A percentile compares a stretch with the other conserved stretches of the same genome.
phyloP scores from a whole-genome alignment of 352 stramenopile species.

The Pythium oligandrum region DNA sequence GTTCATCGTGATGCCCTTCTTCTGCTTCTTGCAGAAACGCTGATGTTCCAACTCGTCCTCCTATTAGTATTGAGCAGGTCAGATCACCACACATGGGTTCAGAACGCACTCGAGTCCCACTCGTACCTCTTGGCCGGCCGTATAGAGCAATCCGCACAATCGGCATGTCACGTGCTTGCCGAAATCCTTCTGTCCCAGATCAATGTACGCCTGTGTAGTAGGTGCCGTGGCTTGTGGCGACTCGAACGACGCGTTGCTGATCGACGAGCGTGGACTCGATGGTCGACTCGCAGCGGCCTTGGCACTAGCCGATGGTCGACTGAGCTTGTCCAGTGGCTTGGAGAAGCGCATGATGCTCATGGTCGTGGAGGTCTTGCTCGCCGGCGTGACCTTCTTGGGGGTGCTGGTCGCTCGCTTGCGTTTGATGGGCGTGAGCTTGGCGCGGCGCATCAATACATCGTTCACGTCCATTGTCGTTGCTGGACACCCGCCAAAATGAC shows the following conservation, averaged over 20 bases:
- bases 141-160: conserved; percentile 70
- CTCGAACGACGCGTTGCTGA: not conserved
- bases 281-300: not conserved
- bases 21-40: conserved; percentile 43
- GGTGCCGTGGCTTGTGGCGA: conserved; percentile 13
- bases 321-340: conserved; percentile 11
- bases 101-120: not conserved
- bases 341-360: conserved; percentile 19
- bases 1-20: conserved; percentile 41
- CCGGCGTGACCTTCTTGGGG: conserved; percentile 10
- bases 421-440: conserved; percentile 28
- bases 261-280: no score
- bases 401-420: conserved; percentile 25
- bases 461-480: conserved; percentile 21
- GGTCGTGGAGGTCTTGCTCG: not conserved
- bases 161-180: conserved; percentile 52
- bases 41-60: conserved; percentile 70
- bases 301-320: not conserved
- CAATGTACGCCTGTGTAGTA: conserved; percentile 60
- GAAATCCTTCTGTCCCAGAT: conserved; percentile 71
- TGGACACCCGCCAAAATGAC: no score
- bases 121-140: conserved; percentile 45
- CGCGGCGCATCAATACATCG: conserved; percentile 39
- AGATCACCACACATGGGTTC: not conserved
- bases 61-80: conserved; percentile 11